Evolutionary conservation across 768 basidiomycete species (phyloP), one percentile per base, ranked within the genome.

Genomic region (Leccinum truebloodii): DNA sequence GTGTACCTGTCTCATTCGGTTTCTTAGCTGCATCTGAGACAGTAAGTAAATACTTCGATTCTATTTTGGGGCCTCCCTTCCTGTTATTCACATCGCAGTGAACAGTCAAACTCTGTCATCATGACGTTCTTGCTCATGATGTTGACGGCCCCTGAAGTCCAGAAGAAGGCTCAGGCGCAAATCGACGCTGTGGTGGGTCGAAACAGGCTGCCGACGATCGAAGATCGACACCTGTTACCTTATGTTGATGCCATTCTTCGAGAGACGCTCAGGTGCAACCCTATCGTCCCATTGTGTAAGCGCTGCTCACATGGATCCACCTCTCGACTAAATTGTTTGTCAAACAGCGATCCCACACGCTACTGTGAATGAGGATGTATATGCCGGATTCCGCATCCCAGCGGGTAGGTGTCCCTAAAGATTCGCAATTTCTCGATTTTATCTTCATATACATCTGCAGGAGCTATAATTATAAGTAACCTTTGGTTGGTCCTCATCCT

Each of bases 311-410:
- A 30, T 34, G n/a, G 1, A 20, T 20, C 12, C 9, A 7, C 48
- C 39, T 22, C 13, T 28, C 6, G 12, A 9, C 10, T 34, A 5
- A 54, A 37, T 49, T n/a, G 6, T 20, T 4, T 5, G 8, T 55
- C 39, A 1, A 35, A 30, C 26, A 70, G 76, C 70, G 0, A 41
- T 76, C 12, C 70, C 76, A 8, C 77, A 75, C 60, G 56, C 65
- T 22, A 55, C 67, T 7, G 77, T 78, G 1, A 61, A 76, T 24
- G 79, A 81, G 35, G 82, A 82, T 34, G 57, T 75, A 6, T 82
- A 80, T 60, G 70, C 73, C 34, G 78, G 79, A n/a, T 81, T 80
- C 58, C 69, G 78, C 8, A 87, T 87, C 52, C 86, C 86, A 4
- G 77, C 78, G 61, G 68, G 68, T 70, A 24, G 35, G 54, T 26